phyloP scores from a whole-genome alignment of 1,139 yeast genomes.

The Pichia sp. region DNA sequence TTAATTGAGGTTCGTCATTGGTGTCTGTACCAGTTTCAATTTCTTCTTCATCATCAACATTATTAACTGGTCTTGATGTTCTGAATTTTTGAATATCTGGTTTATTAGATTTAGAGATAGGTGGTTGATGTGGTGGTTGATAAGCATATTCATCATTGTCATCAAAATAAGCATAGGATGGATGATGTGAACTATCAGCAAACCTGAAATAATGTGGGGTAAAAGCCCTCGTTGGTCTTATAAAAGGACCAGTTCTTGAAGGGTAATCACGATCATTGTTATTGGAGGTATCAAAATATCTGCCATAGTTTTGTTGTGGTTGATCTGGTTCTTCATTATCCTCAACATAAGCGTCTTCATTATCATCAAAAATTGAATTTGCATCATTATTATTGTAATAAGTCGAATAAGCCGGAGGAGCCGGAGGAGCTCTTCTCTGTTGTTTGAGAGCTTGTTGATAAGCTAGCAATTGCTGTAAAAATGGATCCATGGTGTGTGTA shows the following conservation, averaged over 20 bases:
- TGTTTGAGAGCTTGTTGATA: conserved; percentile 3
- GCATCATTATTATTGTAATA: too few species aligned
- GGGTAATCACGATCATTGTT: background rate
- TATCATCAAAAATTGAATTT: too few species aligned
- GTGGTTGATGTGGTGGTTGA: background rate
- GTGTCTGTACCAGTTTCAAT: too few species aligned
- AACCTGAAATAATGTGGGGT: background rate
- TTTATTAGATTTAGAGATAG: too few species aligned
- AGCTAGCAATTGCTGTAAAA: conserved; percentile 8
- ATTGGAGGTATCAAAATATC: background rate
- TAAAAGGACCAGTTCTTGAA: background rate
- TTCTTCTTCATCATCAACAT: too few species aligned
- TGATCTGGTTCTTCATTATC: background rate
- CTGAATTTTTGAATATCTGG: too few species aligned
- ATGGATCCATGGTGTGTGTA: conserved; percentile 9
- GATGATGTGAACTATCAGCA: background rate
- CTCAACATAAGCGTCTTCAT: background rate
- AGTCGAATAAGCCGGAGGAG: background rate
- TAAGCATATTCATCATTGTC: background rate
- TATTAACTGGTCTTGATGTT: too few species aligned
- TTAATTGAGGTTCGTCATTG: too few species aligned
- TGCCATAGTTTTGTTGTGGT: background rate
- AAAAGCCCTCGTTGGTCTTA: background rate
- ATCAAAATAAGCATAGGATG: background rate
- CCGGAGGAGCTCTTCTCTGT: background rate